phyloP scores from a whole-genome alignment of 768 basidiomycete genomes.

The Kwoniella europaea region DNA sequence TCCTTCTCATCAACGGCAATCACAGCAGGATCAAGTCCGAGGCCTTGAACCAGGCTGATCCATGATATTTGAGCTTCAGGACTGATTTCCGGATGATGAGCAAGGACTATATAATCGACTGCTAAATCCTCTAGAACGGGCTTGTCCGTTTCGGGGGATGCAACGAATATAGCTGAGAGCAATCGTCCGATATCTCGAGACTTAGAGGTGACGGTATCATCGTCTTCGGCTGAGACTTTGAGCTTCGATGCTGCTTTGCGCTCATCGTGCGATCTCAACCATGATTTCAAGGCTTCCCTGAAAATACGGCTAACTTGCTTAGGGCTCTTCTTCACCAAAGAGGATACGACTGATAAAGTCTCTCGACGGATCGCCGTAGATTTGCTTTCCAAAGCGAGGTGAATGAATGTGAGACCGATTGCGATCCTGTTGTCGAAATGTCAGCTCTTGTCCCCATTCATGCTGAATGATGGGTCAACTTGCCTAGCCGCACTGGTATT shows the following conservation, averaged over 20 bases:
- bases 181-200: conserved; percentile 45
- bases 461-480: conserved; percentile 4
- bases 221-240: conserved; percentile 59
- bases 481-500: conserved; percentile 32
- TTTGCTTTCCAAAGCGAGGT: conserved; percentile 69
- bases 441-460: not conserved
- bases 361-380: conserved; percentile 65
- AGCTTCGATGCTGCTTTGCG: conserved; percentile 37
- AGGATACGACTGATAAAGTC: conserved; percentile 61
- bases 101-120: conserved; percentile 67
- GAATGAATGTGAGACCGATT: conserved; percentile 70
- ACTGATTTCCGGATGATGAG: conserved; percentile 68
- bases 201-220: conserved; percentile 63
- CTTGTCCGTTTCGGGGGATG: conserved; percentile 20
- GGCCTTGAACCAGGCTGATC: conserved; percentile 80
- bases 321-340: conserved; percentile 61
- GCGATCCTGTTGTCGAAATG: conserved; percentile 61
- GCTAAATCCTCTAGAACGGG: conserved; percentile 60
- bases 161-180: conserved; percentile 35
- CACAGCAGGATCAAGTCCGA: conserved; percentile 71
- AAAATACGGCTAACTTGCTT: conserved; percentile 64
- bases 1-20: conserved; percentile 59
- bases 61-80: conserved; percentile 68
- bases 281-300: conserved; percentile 66
- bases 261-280: conserved; percentile 44